Evolutionary conservation across 352 stramenopile genomes (phyloP).

Genomic region (Phytophthora lateralis): DNA sequence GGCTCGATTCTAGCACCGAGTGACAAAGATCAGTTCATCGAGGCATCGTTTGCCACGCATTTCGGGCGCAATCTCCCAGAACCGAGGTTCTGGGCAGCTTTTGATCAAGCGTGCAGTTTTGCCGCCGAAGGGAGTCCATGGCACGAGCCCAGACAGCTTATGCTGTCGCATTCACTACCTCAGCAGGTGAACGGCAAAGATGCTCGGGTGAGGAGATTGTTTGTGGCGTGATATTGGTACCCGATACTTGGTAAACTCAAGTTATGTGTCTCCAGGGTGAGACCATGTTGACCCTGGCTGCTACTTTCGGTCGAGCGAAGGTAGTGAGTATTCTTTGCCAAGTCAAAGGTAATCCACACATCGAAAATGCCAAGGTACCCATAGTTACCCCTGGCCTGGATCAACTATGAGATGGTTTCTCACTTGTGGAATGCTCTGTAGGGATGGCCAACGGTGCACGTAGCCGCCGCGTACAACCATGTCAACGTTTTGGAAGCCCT

Average conservation of each 20-base stretch:
- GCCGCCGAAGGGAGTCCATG: conserved; percentile 38
- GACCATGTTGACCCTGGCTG: conserved; percentile 73
- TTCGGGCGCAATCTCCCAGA: conserved; percentile 48
- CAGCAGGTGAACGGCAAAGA: conserved; percentile 74
- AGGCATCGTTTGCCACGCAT: conserved; percentile 54
- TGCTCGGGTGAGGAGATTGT: conserved; percentile 33
- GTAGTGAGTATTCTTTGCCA: conserved; percentile 70
- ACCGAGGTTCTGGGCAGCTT: conserved; percentile 54
- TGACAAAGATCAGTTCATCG: conserved; percentile 51
- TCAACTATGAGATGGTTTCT: neutral
- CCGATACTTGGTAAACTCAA: neutral
- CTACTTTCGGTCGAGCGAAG: conserved; percentile 47
- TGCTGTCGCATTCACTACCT: conserved; percentile 65
- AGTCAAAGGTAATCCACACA: conserved; percentile 59
- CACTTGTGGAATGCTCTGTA: conserved; percentile 3
- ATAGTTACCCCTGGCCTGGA: neutral
- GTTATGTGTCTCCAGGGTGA: conserved; percentile 45
- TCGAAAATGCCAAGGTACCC: conserved; percentile 68
- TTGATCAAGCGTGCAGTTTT: conserved; percentile 58
- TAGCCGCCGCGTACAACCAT: conserved; percentile 63
- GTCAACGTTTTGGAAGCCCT: conserved; percentile 52
- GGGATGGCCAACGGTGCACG: conserved; percentile 67
- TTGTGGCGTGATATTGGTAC: neutral
- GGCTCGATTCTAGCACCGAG: conserved; percentile 42
- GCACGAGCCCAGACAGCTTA: conserved; percentile 47